Conservation (phyloP, 163 green algal genomes). For the Volvox carteri region DNA sequence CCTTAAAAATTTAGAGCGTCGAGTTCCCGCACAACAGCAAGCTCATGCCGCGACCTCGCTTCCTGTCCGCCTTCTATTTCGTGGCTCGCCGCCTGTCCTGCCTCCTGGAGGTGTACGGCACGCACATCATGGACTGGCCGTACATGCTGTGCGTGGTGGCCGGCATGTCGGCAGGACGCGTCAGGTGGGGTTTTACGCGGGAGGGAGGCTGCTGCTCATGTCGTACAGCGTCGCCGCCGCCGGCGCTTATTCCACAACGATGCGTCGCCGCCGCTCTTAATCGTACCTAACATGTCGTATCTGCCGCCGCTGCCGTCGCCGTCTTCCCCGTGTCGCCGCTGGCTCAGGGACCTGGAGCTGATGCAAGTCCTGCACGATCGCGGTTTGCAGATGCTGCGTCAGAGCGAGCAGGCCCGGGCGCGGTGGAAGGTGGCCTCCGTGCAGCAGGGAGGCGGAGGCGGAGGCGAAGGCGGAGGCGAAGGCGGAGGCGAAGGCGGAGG, state of each 20-base stretch:
- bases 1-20: conserved; percentile 19
- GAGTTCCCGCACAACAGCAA: conserved; percentile 11
- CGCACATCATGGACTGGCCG: conserved; percentile 10
- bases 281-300: too few species aligned
- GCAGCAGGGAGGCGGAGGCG: too few species aligned
- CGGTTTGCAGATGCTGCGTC: conserved; percentile 21
- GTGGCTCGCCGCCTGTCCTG: conserved; percentile 21
- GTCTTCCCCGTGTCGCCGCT: too few species aligned
- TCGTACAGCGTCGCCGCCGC: too few species aligned
- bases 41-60: conserved; percentile 30
- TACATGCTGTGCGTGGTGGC: conserved; percentile 11
- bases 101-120: conserved; percentile 29
- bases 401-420: neutral
- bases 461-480: neutral
- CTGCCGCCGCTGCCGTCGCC: too few species aligned
- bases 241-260: too few species aligned
- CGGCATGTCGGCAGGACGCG: conserved; percentile 18
- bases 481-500: neutral
- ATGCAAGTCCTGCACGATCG: conserved; percentile 30
- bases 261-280: too few species aligned
- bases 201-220: too few species aligned
- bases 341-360: conserved; percentile 26
- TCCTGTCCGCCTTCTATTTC: conserved; percentile 22
- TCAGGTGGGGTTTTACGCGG: neutral
- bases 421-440: neutral